Conservation (phyloP, 441 rosid genomes). For the Macaranga tanarius region DNA sequence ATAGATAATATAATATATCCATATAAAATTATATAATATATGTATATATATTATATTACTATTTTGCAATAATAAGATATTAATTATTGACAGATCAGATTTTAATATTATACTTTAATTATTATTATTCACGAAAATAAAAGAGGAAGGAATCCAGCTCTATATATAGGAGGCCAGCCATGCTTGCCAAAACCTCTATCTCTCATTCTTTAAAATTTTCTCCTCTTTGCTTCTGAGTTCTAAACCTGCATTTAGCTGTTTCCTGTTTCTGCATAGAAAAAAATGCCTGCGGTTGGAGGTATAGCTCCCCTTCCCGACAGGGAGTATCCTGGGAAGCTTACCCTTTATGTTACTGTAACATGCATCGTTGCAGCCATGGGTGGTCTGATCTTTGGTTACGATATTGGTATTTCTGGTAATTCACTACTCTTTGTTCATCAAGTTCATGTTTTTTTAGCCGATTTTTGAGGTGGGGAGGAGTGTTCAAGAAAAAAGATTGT, state of each 20-base stretch:
- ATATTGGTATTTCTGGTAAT: conserved; percentile 87
- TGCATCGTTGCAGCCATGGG: conserved; percentile 96
- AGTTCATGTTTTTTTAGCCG: too few species aligned
- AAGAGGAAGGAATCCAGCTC: background rate
- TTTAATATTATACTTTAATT: background rate
- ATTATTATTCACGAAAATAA: background rate
- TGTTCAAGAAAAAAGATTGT: background rate
- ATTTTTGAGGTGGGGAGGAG: too few species aligned
- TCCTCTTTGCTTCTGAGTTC: conserved; percentile 2
- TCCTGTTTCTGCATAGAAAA: too few species aligned
- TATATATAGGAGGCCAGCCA: conserved; percentile 33
- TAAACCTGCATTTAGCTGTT: background rate
- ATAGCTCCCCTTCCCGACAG: conserved; percentile 35
- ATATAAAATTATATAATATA: too few species aligned
- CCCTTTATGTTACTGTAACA: conserved; percentile 64
- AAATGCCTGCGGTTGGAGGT: conserved; percentile 76
- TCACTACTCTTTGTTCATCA: too few species aligned
- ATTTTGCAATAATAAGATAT: background rate
- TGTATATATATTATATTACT: too few species aligned
- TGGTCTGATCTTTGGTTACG: conserved; percentile 92
- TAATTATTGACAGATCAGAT: conserved; percentile 29
- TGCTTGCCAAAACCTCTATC: conserved; percentile 13
- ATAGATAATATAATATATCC: too few species aligned
- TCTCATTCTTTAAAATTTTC: background rate
- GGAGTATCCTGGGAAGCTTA: conserved; percentile 81